Conservation (phyloP, 352 stramenopile genomes). For the Plasmopara viticola region DNA sequence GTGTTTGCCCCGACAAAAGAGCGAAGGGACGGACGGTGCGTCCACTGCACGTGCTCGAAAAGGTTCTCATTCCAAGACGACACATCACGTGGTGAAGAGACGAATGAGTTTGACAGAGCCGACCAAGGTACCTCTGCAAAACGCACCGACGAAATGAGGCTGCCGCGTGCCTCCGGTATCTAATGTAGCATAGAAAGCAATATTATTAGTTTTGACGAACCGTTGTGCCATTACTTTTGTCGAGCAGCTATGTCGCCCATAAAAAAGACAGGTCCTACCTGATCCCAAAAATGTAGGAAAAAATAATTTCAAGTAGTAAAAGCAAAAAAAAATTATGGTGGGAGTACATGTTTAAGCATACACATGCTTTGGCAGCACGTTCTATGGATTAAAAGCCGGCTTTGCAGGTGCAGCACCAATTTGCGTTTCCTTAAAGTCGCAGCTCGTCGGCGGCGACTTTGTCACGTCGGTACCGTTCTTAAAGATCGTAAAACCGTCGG, state of each 20-base stretch:
- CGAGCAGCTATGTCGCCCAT: too few species aligned
- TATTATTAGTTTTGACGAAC: background rate
- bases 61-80: background rate
- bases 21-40: background rate
- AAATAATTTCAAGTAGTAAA: too few species aligned
- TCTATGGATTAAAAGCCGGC: too few species aligned
- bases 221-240: too few species aligned
- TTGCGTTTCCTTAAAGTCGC: too few species aligned
- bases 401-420: background rate
- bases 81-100: background rate
- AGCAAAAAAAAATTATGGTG: too few species aligned
- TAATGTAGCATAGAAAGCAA: background rate
- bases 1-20: background rate
- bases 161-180: background rate
- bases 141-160: background rate
- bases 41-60: background rate
- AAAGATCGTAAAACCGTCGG: slow-evolving; percentile 48
- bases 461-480: slow-evolving; percentile 29
- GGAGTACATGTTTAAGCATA: too few species aligned
- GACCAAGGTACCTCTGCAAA: background rate
- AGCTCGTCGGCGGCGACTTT: slow-evolving; percentile 27
- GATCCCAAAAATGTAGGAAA: too few species aligned
- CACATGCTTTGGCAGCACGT: too few species aligned
- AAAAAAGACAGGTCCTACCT: too few species aligned
- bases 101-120: background rate